phyloP scores from a whole-genome alignment of 805 yeast genomes.

The Saccharomycopsis oosterbeekiorum region DNA sequence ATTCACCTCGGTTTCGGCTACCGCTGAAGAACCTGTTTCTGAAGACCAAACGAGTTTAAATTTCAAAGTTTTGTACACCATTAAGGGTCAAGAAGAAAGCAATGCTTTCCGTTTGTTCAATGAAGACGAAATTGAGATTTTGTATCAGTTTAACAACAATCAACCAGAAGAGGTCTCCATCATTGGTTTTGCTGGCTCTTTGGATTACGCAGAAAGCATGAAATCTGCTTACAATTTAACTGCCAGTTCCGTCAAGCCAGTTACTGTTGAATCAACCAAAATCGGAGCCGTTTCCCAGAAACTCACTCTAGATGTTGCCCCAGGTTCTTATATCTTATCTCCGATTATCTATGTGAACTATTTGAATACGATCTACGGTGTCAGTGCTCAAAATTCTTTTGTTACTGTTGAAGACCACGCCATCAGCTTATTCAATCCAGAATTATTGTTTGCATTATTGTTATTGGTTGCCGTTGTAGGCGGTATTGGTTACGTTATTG shows the following conservation, averaged over 20 bases:
- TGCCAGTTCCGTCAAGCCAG: constrained; percentile 52
- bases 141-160: constrained; percentile 42
- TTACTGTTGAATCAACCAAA: constrained; percentile 41
- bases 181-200: constrained; percentile 61
- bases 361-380: constrained; percentile 39
- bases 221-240: constrained; percentile 52
- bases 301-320: constrained; percentile 50
- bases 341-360: constrained; percentile 50
- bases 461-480: constrained; percentile 41
- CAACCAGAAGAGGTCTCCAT: constrained; percentile 43
- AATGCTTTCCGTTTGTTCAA: constrained; percentile 29
- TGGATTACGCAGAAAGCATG: constrained; percentile 46
- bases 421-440: constrained; percentile 64
- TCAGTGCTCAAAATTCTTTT: constrained; percentile 50
- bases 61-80: constrained; percentile 9
- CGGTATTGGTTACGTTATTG: constrained; percentile 39
- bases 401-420: constrained; percentile 52
- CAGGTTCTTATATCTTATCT: constrained; percentile 43
- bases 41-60: constrained; percentile 4
- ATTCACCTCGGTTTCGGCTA: constrained; percentile 4
- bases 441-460: constrained; percentile 53
- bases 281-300: constrained; percentile 44
- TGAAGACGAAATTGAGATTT: constrained; percentile 44
- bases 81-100: constrained; percentile 5
- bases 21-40: constrained; percentile 2